These are phyloP conservation scores for Alternaria ventricosa DNA, from an alignment of 2,329 filamentous ascomycete species.

Conservation along the genomic window DNA sequence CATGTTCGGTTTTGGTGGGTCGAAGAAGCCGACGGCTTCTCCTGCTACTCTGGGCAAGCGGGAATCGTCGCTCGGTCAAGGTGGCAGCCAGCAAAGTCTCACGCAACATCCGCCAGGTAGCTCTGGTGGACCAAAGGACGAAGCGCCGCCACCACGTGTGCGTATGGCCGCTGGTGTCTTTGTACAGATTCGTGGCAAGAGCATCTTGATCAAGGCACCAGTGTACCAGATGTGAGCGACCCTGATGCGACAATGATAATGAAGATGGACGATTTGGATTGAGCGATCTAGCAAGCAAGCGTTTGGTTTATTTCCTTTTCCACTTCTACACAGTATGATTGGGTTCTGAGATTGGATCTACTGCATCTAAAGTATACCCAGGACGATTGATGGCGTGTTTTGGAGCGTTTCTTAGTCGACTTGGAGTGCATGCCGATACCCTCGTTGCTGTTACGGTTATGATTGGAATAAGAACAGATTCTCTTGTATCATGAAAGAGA, in stretches of 20 bases:
- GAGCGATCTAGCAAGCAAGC: slow-evolving; percentile 23
- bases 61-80: slow-evolving; percentile 48
- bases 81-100: slow-evolving; percentile 46
- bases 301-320: slow-evolving; percentile 14
- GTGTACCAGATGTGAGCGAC: slow-evolving; percentile 50
- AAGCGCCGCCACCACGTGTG: slow-evolving; percentile 52
- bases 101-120: slow-evolving; percentile 49
- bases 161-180: slow-evolving; percentile 56
- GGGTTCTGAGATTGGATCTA: slow-evolving; percentile 12
- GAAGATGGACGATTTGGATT: slow-evolving; percentile 15
- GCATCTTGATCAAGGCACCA: slow-evolving; percentile 58
- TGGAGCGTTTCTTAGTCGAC: slow-evolving; percentile 13
- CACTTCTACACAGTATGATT: slow-evolving; percentile 13
- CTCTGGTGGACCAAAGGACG: slow-evolving; percentile 48
- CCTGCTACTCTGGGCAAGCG: slow-evolving; percentile 48
- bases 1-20: slow-evolving; percentile 54
- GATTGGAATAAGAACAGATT: slow-evolving; percentile 7
- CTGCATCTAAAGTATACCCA: slow-evolving; percentile 26
- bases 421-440: slow-evolving; percentile 43
- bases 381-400: slow-evolving; percentile 6
- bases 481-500: background rate
- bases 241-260: background rate
- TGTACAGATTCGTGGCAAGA: slow-evolving; percentile 57
- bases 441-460: slow-evolving; percentile 40
- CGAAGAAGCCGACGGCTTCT: slow-evolving; percentile 45